These are phyloP conservation scores for Echria macrotheca DNA, from an alignment of 495 filamentous ascomycete species.

Conservation along the genomic window DNA sequence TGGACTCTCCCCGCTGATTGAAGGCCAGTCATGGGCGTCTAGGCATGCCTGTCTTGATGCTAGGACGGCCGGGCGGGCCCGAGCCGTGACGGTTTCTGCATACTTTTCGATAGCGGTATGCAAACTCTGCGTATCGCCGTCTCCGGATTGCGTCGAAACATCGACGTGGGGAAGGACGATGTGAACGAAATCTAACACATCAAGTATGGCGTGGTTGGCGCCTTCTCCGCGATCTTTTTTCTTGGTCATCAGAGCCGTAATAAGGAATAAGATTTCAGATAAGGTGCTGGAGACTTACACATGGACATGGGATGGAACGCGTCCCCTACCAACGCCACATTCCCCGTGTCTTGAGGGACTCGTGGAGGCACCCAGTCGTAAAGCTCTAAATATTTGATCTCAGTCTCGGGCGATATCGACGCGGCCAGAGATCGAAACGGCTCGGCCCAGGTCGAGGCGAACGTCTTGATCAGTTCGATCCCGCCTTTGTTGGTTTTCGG, in stretches of 20 bases:
- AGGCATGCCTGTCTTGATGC: slow-evolving; percentile 55
- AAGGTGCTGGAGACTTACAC: slow-evolving; percentile 40
- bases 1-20: slow-evolving; percentile 27
- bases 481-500: slow-evolving; percentile 38
- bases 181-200: slow-evolving; percentile 31
- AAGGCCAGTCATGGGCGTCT: slow-evolving; percentile 56
- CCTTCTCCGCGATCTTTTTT: slow-evolving; percentile 41
- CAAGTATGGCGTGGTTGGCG: slow-evolving; percentile 38
- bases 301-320: slow-evolving; percentile 59
- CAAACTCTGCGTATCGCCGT: slow-evolving; percentile 4
- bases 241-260: too few relatives aligned
- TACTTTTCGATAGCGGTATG: slow-evolving; percentile 40
- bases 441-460: slow-evolving; percentile 51
- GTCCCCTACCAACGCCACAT: slow-evolving; percentile 53
- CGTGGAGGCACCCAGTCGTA: slow-evolving; percentile 49
- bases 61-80: slow-evolving; percentile 47
- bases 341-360: slow-evolving; percentile 25
- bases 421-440: slow-evolving; percentile 47
- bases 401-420: slow-evolving; percentile 41
- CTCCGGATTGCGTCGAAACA: too few relatives aligned
- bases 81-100: slow-evolving; percentile 46
- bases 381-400: slow-evolving; percentile 46
- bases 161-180: slow-evolving; percentile 13
- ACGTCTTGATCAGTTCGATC: slow-evolving; percentile 45
- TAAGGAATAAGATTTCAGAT: not conserved